Percentiles rank a stretch among this genome's conserved stretches.
Conservation (phyloP, 495 filamentous ascomycete species). For the Pyronema omphalodes region DNA sequence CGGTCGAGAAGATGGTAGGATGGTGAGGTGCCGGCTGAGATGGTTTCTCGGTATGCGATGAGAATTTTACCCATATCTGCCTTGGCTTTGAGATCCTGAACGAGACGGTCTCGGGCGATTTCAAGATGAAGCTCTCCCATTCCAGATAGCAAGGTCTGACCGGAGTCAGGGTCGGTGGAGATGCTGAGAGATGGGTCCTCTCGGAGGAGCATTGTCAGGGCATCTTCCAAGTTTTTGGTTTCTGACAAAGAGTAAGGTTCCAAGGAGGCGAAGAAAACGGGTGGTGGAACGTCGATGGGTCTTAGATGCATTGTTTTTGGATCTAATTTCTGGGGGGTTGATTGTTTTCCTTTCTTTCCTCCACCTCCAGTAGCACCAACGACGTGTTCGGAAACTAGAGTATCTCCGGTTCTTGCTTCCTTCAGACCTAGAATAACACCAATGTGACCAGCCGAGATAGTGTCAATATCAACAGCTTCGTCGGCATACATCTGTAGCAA, state of each 20-base stretch:
- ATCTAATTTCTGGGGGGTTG: constrained; percentile 21
- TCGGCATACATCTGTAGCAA: constrained; percentile 85
- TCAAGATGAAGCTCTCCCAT: constrained; percentile 99
- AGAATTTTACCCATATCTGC: constrained; percentile 84
- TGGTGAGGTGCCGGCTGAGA: constrained; percentile 34
- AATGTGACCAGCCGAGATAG: constrained; percentile 72
- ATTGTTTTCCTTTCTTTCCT: constrained; percentile 4
- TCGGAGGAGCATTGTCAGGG: constrained; percentile 55
- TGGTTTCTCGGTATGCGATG: constrained; percentile 80
- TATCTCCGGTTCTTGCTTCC: constrained; percentile 80
- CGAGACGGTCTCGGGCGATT: constrained; percentile 71
- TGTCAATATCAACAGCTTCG: constrained; percentile 65
- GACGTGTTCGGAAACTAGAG: constrained; percentile 40
- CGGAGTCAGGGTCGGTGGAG: constrained; percentile 69
- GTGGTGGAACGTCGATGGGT: constrained; percentile 75
- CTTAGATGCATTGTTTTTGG: constrained; percentile 63
- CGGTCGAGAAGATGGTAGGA: constrained; percentile 52
- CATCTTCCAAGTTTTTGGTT: constrained; percentile 58
- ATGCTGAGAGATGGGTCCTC: constrained; percentile 92
- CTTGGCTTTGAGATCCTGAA: constrained; percentile 75
- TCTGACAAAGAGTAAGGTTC: constrained; percentile 66
- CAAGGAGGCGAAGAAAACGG: constrained; percentile 86
- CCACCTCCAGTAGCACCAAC: neutral
- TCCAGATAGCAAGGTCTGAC: constrained; percentile 78
- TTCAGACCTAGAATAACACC: constrained; percentile 91